A percentile compares a stretch with the other conserved stretches of the same genome.
phyloP scores from a whole-genome alignment of 441 rosid genomes.

The Gossypium schwendimanii region DNA sequence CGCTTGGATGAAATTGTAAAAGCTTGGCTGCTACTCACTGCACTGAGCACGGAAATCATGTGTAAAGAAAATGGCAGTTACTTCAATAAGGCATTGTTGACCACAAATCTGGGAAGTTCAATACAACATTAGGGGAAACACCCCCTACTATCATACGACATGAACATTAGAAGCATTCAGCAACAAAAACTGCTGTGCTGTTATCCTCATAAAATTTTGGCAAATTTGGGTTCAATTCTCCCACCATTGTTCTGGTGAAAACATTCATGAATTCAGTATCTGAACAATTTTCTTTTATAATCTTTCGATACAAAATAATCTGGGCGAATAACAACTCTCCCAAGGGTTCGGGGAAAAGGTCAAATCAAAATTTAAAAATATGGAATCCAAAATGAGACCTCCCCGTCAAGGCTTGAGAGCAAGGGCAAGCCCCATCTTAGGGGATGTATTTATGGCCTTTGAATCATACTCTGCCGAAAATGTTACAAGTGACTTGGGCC shows the following conservation, averaged over 20 bases:
- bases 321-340: slow-evolving; percentile 14
- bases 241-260: slow-evolving; percentile 2
- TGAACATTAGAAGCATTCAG: not conserved
- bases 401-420: slow-evolving; percentile 62
- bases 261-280: slow-evolving; percentile 8
- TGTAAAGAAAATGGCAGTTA: not conserved
- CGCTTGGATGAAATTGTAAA: no score
- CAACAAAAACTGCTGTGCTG: not conserved
- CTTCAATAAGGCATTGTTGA: not conserved
- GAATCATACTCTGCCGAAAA: slow-evolving; percentile 67
- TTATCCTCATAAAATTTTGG: not conserved
- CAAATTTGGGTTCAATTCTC: slow-evolving; percentile 32
- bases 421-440: slow-evolving; percentile 63
- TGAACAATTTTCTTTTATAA: slow-evolving; percentile 2
- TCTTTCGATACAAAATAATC: slow-evolving; percentile 11
- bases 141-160: not conserved
- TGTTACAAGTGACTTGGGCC: slow-evolving; percentile 60
- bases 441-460: slow-evolving; percentile 41
- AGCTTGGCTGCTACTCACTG: no score
- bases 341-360: slow-evolving; percentile 9
- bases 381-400: slow-evolving; percentile 9
- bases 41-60: not conserved
- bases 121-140: not conserved
- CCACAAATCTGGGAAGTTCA: not conserved
- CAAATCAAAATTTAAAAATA: not conserved